Percentiles rank a stretch among this genome's conserved stretches.
phyloP scores from a whole-genome alignment of 2,329 filamentous ascomycete species.

The Aspergillus sp. region DNA sequence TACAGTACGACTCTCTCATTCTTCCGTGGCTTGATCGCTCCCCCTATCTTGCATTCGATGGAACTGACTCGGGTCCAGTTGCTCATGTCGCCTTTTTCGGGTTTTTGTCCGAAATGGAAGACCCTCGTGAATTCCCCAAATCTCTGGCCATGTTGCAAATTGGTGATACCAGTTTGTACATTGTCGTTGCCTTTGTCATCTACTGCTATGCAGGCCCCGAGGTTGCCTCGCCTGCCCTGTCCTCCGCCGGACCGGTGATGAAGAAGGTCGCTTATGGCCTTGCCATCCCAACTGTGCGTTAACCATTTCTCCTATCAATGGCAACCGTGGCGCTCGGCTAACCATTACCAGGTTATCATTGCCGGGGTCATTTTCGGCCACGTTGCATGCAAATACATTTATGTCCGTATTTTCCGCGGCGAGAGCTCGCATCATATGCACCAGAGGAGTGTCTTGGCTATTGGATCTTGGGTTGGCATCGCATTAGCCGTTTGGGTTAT shows the following conservation, averaged over 20 bases:
- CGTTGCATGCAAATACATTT: constrained; percentile 65
- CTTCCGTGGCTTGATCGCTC: background rate
- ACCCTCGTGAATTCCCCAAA: constrained; percentile 59
- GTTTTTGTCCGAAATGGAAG: constrained; percentile 63
- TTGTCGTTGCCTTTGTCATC: constrained; percentile 63
- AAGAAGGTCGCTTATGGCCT: constrained; percentile 66
- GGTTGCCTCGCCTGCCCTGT: constrained; percentile 64
- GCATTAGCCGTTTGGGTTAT: constrained; percentile 56
- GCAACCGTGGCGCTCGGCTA: background rate
- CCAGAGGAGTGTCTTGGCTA: constrained; percentile 48
- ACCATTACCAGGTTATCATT: constrained; percentile 54
- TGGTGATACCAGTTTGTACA: constrained; percentile 61
- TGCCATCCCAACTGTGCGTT: constrained; percentile 58
- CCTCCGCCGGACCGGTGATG: constrained; percentile 55
- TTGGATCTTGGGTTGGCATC: constrained; percentile 58
- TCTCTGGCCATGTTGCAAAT: constrained; percentile 62
- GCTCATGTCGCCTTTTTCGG: constrained; percentile 66
- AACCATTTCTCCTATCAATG: background rate
- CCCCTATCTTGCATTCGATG: too few species aligned
- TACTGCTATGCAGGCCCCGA: constrained; percentile 63
- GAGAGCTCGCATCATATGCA: constrained; percentile 49
- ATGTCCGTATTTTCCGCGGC: constrained; percentile 60
- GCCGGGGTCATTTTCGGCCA: constrained; percentile 68
- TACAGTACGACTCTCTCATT: constrained; percentile 45
- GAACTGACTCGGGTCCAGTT: constrained; percentile 17